Conservation (phyloP, 441 rosid species). For the Brassica hybrid region DNA sequence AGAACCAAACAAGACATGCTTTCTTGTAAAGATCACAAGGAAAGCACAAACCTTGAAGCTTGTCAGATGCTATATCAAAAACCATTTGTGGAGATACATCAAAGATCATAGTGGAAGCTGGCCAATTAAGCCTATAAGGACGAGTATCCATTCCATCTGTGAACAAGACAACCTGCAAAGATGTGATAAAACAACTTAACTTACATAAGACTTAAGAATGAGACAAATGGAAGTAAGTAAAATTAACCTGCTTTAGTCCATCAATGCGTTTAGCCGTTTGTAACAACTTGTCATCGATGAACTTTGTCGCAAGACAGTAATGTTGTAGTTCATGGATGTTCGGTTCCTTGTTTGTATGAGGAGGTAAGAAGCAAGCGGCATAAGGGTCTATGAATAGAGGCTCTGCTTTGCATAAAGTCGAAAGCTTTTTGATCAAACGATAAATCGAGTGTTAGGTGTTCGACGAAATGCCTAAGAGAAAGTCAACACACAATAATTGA, state of each 20-base stretch:
- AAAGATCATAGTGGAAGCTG: constrained; percentile 77
- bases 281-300: constrained; percentile 83
- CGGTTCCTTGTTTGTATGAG: constrained; percentile 50
- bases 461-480: constrained; percentile 30
- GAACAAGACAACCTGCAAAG: constrained; percentile 81
- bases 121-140: constrained; percentile 93
- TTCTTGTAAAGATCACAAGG: neutral
- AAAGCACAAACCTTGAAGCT: constrained; percentile 69
- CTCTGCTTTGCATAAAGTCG: constrained; percentile 52
- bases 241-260: constrained; percentile 83
- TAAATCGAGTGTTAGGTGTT: constrained; percentile 11
- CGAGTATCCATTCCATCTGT: constrained; percentile 98
- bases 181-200: constrained; percentile 9
- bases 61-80: constrained; percentile 59
- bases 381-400: constrained; percentile 90
- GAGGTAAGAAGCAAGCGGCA: constrained; percentile 81
- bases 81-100: constrained; percentile 76
- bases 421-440: constrained; percentile 7
- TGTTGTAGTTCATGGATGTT: constrained; percentile 54
- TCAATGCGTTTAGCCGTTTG: constrained; percentile 61
- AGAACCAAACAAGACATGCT: neutral
- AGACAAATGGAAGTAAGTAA: neutral
- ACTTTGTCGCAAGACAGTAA: constrained; percentile 81
- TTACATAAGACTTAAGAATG: constrained; percentile 1
- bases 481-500: neutral